A percentile compares a stretch with the other conserved stretches of the same genome.
phyloP scores from a whole-genome alignment of 441 rosid genomes.

The Geranium incanum region DNA sequence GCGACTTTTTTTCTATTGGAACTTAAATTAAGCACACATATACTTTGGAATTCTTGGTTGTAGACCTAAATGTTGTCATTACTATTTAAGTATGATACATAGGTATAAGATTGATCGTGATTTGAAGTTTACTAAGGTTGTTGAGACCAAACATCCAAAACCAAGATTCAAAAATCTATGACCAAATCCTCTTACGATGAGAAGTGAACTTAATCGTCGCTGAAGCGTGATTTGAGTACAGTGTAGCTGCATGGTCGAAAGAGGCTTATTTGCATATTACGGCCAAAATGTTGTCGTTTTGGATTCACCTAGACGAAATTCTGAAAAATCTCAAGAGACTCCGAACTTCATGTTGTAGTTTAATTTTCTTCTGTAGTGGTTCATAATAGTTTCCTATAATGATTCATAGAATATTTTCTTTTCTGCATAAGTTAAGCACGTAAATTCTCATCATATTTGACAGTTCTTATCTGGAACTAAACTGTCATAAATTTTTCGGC shows the following conservation, averaged over 20 bases:
- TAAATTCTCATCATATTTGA: background rate
- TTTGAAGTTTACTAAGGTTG: background rate
- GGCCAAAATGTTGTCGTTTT: background rate
- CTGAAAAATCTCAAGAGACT: background rate
- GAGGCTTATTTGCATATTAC: background rate
- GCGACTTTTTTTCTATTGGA: background rate
- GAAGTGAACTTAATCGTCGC: background rate
- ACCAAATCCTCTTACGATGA: background rate
- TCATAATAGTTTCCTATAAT: background rate
- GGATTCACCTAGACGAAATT: background rate
- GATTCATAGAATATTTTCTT: background rate
- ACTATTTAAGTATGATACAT: background rate
- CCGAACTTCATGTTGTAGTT: background rate
- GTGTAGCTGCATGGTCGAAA: background rate
- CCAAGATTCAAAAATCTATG: background rate
- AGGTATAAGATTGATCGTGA: background rate
- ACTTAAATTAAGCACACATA: background rate
- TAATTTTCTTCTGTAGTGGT: background rate
- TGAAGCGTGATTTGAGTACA: background rate
- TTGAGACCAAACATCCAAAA: background rate
- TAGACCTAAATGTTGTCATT: background rate
- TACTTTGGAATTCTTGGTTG: background rate
- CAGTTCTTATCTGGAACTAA: background rate
- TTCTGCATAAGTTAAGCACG: background rate
- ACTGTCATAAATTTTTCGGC: background rate